Base-by-base conservation (phyloP, 805 yeast species). In the Candida sonorensis region DNA sequence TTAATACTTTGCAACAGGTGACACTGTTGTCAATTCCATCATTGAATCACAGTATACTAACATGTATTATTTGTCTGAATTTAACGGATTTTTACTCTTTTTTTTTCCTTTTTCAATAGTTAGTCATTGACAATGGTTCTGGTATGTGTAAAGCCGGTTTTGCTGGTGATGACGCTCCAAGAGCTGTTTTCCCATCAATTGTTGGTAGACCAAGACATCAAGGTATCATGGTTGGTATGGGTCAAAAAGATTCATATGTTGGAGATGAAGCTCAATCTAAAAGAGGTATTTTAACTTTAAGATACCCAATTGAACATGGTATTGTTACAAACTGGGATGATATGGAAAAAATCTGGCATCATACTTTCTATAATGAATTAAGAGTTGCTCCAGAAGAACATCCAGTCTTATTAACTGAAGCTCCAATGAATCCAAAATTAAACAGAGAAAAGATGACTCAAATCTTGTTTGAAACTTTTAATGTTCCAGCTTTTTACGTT, bases 91-190 rank as follows among this genome's bases (percentile, higher is more conserved):
- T 41, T 49, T 48, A 41, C 41, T 50, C 40, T 18, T 20, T 4
- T 15, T 14, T 19, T 48, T 33, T 10, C 18, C 23, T 14, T n/a
- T 23, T 32, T 31, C 22, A 41, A 40, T 37, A 53, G 58, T 66
- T 75, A 67, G 97, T 90, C 73, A 90, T 90, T 72, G 98, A 90
- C 69, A 90, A 90, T 74, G 98, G 98, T 75, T 92, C 98, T 63
- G 98, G 98, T 79, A 92, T 92, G 97, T 92, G 98, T 81, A 92
- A 92, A 69, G 98, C 98, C 90, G 98, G 98, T 72, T 92, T 88
- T 66, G 97, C 98, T 79, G 98, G 98, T 76, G 97, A 92, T 64
- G 98, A 92, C 75, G 97, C 97, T 49, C 98, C 98, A 64, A 84
- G 97, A 69, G 97, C 98, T 59, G 98, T 92, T 55, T 92, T 92